Percentiles rank a stretch among this genome's conserved stretches.
phyloP scores from a whole-genome alignment of 495 filamentous ascomycete genomes.

The Aspergillus nidulans region DNA sequence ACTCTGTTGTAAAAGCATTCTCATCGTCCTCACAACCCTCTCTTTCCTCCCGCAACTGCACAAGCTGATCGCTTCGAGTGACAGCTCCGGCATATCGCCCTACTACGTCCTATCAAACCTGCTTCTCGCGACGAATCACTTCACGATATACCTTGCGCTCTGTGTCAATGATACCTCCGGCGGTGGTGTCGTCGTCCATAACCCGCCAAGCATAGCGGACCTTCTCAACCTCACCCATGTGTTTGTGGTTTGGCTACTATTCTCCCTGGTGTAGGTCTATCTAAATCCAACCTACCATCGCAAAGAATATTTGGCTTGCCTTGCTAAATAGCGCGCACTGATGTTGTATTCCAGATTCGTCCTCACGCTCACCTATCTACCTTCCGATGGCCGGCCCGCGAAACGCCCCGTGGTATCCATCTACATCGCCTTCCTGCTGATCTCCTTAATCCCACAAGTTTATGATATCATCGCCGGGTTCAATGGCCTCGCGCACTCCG shows the following conservation, averaged over 20 bases:
- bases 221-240: constrained; percentile 1
- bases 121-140: constrained; percentile 2
- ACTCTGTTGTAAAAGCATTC: background rate
- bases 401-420: too few relatives aligned
- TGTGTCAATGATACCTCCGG: background rate
- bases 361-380: too few relatives aligned
- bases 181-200: background rate
- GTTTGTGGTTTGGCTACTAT: background rate
- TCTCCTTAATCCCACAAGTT: too few relatives aligned
- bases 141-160: background rate
- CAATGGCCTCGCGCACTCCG: too few relatives aligned
- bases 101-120: background rate
- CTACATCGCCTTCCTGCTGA: too few relatives aligned
- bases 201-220: background rate
- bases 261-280: too few relatives aligned
- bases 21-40: background rate
- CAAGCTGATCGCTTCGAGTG: background rate
- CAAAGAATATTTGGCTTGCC: too few relatives aligned
- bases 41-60: constrained; percentile 4
- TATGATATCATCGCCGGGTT: too few relatives aligned
- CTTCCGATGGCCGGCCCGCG: too few relatives aligned
- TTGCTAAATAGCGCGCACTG: too few relatives aligned
- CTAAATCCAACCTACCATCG: too few relatives aligned
- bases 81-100: constrained; percentile 1
- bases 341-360: too few relatives aligned